phyloP scores from a whole-genome alignment of 495 filamentous ascomycete genomes.

The Penicillium ochrochloron region DNA sequence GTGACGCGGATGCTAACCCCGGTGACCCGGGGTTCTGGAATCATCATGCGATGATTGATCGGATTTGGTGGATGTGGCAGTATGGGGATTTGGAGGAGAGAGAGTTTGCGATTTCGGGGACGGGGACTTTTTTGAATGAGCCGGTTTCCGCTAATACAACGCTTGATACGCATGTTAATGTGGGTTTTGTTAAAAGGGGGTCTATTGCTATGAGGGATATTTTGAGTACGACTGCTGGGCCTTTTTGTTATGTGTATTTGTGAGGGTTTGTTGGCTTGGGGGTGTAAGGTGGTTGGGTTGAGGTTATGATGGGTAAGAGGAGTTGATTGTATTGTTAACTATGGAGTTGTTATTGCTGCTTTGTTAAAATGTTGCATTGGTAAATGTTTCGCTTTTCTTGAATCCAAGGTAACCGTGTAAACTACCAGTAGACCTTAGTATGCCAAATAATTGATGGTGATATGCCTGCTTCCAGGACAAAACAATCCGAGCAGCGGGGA shows the following conservation, averaged over 20 bases:
- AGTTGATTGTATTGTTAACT: background rate
- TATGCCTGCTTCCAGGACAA: too few species aligned
- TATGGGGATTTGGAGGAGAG: constrained; percentile 54
- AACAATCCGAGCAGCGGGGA: too few species aligned
- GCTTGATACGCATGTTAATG: constrained; percentile 48
- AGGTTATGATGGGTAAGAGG: background rate
- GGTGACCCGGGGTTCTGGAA: constrained; percentile 72
- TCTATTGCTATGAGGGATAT: constrained; percentile 48
- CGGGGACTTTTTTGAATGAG: constrained; percentile 59
- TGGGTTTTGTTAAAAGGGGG: constrained; percentile 45
- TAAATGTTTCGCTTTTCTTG: background rate
- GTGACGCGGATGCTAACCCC: constrained; percentile 62
- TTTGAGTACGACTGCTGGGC: constrained; percentile 56
- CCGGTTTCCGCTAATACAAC: constrained; percentile 54
- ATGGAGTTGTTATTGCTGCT: background rate
- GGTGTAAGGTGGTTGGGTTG: background rate
- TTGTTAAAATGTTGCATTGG: background rate
- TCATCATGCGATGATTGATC: constrained; percentile 73
- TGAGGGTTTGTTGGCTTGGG: constrained; percentile 13
- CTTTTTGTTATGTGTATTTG: constrained; percentile 62
- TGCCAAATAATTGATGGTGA: too few species aligned
- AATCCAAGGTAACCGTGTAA: background rate
- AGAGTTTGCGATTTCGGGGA: constrained; percentile 53
- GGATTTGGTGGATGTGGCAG: constrained; percentile 75
- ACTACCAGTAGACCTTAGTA: background rate